Conservation (phyloP, 345 rosid species). For the Boechera stricta region DNA sequence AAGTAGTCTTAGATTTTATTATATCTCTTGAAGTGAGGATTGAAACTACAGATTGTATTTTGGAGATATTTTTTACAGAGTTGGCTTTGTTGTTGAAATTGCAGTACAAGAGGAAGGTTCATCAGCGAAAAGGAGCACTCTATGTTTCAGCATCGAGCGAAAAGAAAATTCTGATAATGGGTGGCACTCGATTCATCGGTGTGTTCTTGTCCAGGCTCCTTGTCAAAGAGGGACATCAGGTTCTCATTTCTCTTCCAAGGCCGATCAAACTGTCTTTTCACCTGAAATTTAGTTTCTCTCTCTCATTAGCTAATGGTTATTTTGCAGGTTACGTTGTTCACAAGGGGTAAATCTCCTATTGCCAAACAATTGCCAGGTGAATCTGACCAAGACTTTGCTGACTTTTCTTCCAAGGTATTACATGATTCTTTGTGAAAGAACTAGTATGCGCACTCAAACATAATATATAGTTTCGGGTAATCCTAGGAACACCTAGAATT, state of each 20-base stretch:
- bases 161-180: slow-evolving; percentile 95
- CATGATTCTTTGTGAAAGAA: slow-evolving; percentile 20
- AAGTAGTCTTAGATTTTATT: background rate
- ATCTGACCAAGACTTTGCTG: slow-evolving; percentile 82
- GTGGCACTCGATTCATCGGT: slow-evolving; percentile 95
- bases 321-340: slow-evolving; percentile 88
- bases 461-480: background rate
- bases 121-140: slow-evolving; percentile 71
- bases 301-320: slow-evolving; percentile 15
- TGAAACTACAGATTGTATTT: background rate
- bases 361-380: slow-evolving; percentile 89
- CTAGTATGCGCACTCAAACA: background rate
- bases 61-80: slow-evolving; percentile 15
- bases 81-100: slow-evolving; percentile 33
- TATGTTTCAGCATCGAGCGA: slow-evolving; percentile 74
- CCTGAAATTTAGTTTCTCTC: background rate
- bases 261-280: slow-evolving; percentile 1
- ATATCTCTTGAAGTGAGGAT: slow-evolving; percentile 18
- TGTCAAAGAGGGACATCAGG: slow-evolving; percentile 94
- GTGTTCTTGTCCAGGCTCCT: slow-evolving; percentile 88
- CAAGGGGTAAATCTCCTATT: slow-evolving; percentile 90
- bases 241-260: slow-evolving; percentile 38
- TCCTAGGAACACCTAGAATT: background rate
- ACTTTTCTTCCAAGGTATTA: slow-evolving; percentile 85
- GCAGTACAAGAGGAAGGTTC: slow-evolving; percentile 76